Base-by-base conservation (phyloP, 306 rosid genomes). In the Dicorynia guianensis region DNA sequence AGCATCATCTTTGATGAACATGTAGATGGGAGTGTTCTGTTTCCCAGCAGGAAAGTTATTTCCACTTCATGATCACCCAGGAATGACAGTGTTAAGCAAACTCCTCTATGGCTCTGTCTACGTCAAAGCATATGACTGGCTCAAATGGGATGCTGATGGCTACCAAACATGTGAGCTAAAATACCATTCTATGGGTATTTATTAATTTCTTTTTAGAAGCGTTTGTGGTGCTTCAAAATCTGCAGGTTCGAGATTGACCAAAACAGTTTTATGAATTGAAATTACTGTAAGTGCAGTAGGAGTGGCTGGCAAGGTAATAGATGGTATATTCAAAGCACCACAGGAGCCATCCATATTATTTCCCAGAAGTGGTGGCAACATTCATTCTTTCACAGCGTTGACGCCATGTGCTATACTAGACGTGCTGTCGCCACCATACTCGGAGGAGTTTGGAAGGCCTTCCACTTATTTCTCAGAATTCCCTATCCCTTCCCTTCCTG, bases 61-160 rank as follows among this genome's bases (percentile, higher is more conserved):
- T 76, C 96, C 96, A 10, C 91, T 90, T 47, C 96, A 90, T 15
- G 89, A 90, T 75, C 96, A 86, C 77, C 93, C 90, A 0, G 84
- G 75, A 69, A 90, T 90, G 96, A 88, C 96, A n/a, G 93, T 90
- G 69, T 76, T 90, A 2, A 84, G 85, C 80, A 90, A 90, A 70
- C 62, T 91, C 46, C 84, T 91, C 3, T 81, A 81, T 19, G 93
- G 96, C 14, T 79, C 90, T 6, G 44, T 84, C 12, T 19, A 85
- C 60, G 68, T 80, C 63, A 85, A 85, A 78, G 84, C 96, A 18
- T 85, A 91, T 70, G 93, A 88, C 15, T 91, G 93, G 93, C 52
- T 85, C 58, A 83, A 84, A 55, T 54, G 77, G n/a, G 71, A 76
- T 2, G 33, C 7, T 43, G 6, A 69, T 12, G 54, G 69, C 35